Percentiles rank a stretch among this genome's conserved stretches.
These are phyloP conservation scores for Citropsis articulata DNA, from an alignment of 345 rosid species.

Conservation along the genomic window DNA sequence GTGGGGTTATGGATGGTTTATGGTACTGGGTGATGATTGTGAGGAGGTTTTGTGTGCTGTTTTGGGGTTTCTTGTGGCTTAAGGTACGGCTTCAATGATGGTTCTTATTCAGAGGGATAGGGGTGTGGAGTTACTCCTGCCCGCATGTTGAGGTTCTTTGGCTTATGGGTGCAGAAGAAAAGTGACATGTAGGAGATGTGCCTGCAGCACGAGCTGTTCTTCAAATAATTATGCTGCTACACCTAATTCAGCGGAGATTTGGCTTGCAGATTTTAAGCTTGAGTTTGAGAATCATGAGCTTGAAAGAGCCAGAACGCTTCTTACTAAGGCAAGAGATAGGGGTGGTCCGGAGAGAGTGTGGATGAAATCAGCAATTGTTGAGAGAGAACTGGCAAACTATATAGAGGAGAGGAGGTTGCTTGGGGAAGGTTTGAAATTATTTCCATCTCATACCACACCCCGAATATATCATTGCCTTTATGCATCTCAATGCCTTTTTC, in stretches of 20 bases:
- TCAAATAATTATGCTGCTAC: conserved; percentile 49
- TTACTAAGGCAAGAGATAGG: conserved; percentile 84
- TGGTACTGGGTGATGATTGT: too few relatives aligned
- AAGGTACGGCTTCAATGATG: too few relatives aligned
- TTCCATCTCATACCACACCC: too few relatives aligned
- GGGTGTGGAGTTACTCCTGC: neutral
- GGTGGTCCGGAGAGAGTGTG: conserved; percentile 95
- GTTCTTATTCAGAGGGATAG: too few relatives aligned
- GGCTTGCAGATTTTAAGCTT: conserved; percentile 95
- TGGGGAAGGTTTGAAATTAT: too few relatives aligned
- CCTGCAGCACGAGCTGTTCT: conserved; percentile 83
- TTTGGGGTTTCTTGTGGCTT: too few relatives aligned
- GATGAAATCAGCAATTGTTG: conserved; percentile 94
- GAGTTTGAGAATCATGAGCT: conserved; percentile 95
- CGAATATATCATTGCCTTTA: too few relatives aligned
- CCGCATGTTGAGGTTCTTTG: conserved; percentile 95
- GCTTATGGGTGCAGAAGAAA: conserved; percentile 98
- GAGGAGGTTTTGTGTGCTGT: too few relatives aligned
- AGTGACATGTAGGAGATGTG: conserved; percentile 95
- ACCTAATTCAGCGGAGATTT: conserved; percentile 39
- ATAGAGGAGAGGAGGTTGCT: conserved; percentile 35
- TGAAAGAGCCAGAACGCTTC: conserved; percentile 88
- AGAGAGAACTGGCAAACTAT: conserved; percentile 76
- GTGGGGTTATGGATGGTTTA: too few relatives aligned
- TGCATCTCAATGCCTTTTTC: too few relatives aligned